These are phyloP conservation scores for Whalleya microplaca DNA, from an alignment of 2,329 filamentous ascomycete genomes.

Conservation along the genomic window DNA sequence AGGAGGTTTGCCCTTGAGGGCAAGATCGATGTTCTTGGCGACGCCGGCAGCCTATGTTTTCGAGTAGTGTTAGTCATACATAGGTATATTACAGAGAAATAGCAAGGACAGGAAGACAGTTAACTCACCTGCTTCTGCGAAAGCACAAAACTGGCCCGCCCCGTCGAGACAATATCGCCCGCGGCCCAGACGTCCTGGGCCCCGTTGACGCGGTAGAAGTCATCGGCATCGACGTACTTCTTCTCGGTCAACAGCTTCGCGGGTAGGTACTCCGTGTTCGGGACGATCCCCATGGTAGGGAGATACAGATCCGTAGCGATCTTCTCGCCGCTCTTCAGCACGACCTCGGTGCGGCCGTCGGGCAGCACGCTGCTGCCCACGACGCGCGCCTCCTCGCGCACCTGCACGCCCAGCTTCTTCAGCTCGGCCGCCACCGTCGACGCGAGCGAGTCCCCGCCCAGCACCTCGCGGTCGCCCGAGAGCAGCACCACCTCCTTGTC, in stretches of 20 bases:
- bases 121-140: slow-evolving; percentile 52
- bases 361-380: slow-evolving; percentile 36
- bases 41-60: slow-evolving; percentile 50
- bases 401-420: slow-evolving; percentile 54
- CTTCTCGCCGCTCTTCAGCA: slow-evolving; percentile 49
- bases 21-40: slow-evolving; percentile 56
- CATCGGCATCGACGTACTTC: slow-evolving; percentile 54
- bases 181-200: slow-evolving; percentile 54
- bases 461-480: slow-evolving; percentile 43
- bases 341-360: slow-evolving; percentile 53
- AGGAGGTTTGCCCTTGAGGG: slow-evolving; percentile 49
- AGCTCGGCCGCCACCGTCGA: slow-evolving; percentile 52
- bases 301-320: slow-evolving; percentile 60
- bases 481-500: slow-evolving; percentile 56
- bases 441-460: slow-evolving; percentile 50
- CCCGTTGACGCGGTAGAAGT: slow-evolving; percentile 51
- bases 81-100: neutral
- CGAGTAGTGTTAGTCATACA: neutral
- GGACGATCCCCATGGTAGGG: slow-evolving; percentile 56
- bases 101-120: neutral
- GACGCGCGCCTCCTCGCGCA: slow-evolving; percentile 49
- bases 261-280: slow-evolving; percentile 59
- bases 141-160: slow-evolving; percentile 48
- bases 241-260: slow-evolving; percentile 46
- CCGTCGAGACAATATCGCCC: slow-evolving; percentile 56